Base-by-base conservation (phyloP, 371 early-diverging fungal genomes). In the Mortierella sp. region DNA sequence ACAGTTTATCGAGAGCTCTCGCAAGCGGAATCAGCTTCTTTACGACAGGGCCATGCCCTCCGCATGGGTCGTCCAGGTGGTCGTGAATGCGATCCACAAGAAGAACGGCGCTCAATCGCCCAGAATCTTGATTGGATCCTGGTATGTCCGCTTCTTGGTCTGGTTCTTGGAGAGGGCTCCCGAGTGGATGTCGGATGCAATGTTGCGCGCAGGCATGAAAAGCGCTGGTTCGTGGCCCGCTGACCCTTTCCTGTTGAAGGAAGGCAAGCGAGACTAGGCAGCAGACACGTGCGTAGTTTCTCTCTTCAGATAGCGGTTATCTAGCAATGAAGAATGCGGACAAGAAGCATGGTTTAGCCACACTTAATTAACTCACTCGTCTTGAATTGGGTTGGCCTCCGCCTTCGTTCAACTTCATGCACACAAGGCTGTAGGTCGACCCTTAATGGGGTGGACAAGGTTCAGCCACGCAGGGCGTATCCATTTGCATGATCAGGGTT, bases 161-260 rank as follows among this genome's bases (percentile, higher is more conserved):
- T 75, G 84, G 28, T 34, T 82, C 0, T 76, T 80, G 46, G 83
- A 87, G 55, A 50, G 54, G 51, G 19, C 72, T 43, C 88, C 88
- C 19, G 77, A 81, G n/a, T 87, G 88, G 88, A 74, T 88, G 16
- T 61, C 87, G 8, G 88, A 88, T 57, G 87, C 82, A 50, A 44
- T 87, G 64, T 77, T 79, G 50, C 82, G 80, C 53, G 34, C 77
- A 54, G 72, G 80, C 59, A 88, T 88, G 84, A 83, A 72, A 37
- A 59, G 78, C 19, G 19, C 76, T 44, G 85, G 88, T 26, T 54
- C 76, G 43, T 88, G 88, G 88, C 85, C 88, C 13, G 69, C 74
- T 31, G 85, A 88, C n/a, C 85, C 85, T 16, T 81, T 85, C 71
- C 19, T 85, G 51, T 34, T 85, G 70, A 81, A 85, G 77, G 72